Conservation (phyloP, 2,329 filamentous ascomycete species). For the Chrysosporium queenslandicum region DNA sequence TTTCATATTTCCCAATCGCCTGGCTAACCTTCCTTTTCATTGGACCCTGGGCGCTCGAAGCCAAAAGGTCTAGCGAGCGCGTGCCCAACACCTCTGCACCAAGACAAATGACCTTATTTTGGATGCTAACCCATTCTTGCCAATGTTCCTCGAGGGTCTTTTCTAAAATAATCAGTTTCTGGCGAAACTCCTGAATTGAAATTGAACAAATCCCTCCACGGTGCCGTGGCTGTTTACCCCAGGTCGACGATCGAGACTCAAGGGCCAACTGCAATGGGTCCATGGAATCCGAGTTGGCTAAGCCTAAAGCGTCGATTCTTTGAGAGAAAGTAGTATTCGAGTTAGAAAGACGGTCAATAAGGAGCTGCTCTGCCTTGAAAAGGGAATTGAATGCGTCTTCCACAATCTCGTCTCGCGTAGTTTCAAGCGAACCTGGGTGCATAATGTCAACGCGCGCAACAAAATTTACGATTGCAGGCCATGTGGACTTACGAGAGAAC, state of each 20-base stretch:
- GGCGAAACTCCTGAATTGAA: background rate
- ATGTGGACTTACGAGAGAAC: slow-evolving; percentile 1
- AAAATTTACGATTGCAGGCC: background rate
- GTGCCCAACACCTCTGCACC: slow-evolving; percentile 17
- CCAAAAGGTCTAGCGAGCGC: background rate
- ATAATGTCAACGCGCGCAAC: background rate
- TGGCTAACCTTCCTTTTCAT: slow-evolving; percentile 13
- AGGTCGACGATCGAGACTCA: background rate
- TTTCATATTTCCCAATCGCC: slow-evolving; percentile 6
- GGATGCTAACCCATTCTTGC: slow-evolving; percentile 20
- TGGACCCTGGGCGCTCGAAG: background rate
- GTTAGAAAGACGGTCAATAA: background rate
- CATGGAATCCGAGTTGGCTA: background rate
- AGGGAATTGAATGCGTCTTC: slow-evolving; percentile 13
- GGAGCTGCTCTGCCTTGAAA: slow-evolving; percentile 6
- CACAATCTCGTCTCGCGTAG: slow-evolving; percentile 12
- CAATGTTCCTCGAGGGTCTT: slow-evolving; percentile 12
- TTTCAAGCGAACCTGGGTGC: slow-evolving; percentile 13
- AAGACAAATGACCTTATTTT: slow-evolving; percentile 18
- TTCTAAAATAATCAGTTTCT: background rate
- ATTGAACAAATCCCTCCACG: background rate
- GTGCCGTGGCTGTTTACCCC: background rate
- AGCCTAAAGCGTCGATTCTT: background rate
- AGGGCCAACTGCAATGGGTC: background rate
- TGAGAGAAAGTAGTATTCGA: background rate